phyloP scores from a whole-genome alignment of 1,284 basidiomycete species.

The Rhizoctonia solani region DNA sequence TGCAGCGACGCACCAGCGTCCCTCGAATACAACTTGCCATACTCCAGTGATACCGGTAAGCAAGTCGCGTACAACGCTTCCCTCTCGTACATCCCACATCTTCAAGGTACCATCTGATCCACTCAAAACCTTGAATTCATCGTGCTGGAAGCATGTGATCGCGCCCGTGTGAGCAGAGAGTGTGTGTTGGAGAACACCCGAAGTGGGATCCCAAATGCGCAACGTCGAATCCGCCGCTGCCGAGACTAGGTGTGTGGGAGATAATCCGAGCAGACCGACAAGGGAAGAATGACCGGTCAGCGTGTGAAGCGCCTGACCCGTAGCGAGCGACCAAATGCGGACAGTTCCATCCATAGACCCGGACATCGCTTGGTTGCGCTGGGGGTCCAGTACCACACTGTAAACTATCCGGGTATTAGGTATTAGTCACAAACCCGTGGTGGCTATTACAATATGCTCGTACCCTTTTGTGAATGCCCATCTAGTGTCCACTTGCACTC shows the following conservation, averaged over 20 bases:
- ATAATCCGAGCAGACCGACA: constrained; percentile 85
- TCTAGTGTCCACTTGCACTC: constrained; percentile 76
- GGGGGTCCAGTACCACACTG: constrained; percentile 84
- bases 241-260: constrained; percentile 85
- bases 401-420: constrained; percentile 77
- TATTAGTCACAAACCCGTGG: constrained; percentile 18
- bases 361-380: constrained; percentile 85
- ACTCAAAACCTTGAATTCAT: constrained; percentile 92
- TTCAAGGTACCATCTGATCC: constrained; percentile 95
- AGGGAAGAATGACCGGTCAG: constrained; percentile 87
- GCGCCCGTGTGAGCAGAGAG: constrained; percentile 89
- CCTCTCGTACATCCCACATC: constrained; percentile 92
- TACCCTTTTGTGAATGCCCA: constrained; percentile 91
- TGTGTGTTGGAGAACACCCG: constrained; percentile 75
- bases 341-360: constrained; percentile 97
- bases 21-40: constrained; percentile 95
- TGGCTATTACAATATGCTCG: constrained; percentile 36
- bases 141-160: constrained; percentile 97
- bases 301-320: constrained; percentile 76
- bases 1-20: constrained; percentile 89
- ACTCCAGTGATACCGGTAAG: constrained; percentile 88
- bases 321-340: constrained; percentile 85
- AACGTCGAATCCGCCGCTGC: constrained; percentile 93
- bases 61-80: constrained; percentile 80
- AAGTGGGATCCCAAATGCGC: constrained; percentile 88